Conservation (phyloP, 2,329 filamentous ascomycete genomes). For the Aspergillus terreus region DNA sequence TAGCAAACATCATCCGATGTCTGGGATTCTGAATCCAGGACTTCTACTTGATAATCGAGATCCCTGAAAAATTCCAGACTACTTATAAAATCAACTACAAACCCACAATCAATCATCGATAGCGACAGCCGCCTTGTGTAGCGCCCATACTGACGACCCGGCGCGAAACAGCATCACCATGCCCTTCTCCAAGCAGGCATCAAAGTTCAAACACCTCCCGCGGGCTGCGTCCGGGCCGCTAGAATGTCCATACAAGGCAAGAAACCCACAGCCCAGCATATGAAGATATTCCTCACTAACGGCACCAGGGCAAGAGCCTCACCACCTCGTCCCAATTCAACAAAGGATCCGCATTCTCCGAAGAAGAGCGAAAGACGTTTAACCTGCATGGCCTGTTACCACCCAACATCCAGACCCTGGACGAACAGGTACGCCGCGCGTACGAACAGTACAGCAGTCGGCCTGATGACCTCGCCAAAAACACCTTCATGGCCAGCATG, state of each 20-base stretch:
- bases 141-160: too few species aligned
- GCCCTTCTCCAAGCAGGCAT: conserved; percentile 9
- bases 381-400: conserved; percentile 71
- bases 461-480: conserved; percentile 68
- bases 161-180: conserved; percentile 1
- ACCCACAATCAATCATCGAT: too few species aligned
- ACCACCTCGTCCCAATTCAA: conserved; percentile 69
- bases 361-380: conserved; percentile 66
- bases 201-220: conserved; percentile 30
- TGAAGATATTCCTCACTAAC: too few species aligned
- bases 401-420: conserved; percentile 66
- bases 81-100: too few species aligned
- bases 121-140: too few species aligned
- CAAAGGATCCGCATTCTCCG: conserved; percentile 75
- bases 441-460: conserved; percentile 72
- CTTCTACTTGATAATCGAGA: too few species aligned
- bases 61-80: too few species aligned
- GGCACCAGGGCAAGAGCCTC: conserved; percentile 47
- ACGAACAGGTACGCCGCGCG: conserved; percentile 71
- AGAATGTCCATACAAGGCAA: conserved; percentile 27
- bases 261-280: background rate
- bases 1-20: too few species aligned
- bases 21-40: too few species aligned
- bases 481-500: conserved; percentile 81
- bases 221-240: conserved; percentile 27